Evolutionary conservation across 2,329 filamentous ascomycete species (phyloP), one percentile per base, ranked within the genome.

Genomic region (Plectosphaerella cucumerina): DNA sequence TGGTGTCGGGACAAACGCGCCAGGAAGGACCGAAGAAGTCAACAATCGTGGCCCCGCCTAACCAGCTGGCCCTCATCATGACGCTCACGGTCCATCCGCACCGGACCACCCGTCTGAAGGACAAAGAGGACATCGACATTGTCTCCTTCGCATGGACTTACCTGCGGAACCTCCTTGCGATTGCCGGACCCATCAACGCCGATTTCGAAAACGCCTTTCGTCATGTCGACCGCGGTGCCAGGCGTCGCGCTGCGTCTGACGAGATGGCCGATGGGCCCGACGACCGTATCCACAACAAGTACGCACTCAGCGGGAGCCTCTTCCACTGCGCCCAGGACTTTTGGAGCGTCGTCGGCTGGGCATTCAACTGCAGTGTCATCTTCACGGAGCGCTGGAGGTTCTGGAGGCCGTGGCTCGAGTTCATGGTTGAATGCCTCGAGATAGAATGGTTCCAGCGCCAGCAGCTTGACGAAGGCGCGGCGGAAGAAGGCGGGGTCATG

Each of bases 291-390:
- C 72, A 75, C 41, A 76, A 81, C 6, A 74, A 77, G 10, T 74
- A 90, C 51, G 85, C 86, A 2, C 80, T 81, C 47, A 72, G 78
- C 14, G 77, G 83, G 42, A 86, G 87, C 26, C 56, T 97, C 2
- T 96, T 89, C 82, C 73, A 72, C 15, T 80, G 82, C n/a, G 89
- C 87, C 1, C 84, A 89, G 54, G 90, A 96, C 63, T 95, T 97
- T 61, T 99, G 94, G 90, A 81, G 85, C 41, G 81, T 89, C 0
- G 79, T 94, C 0, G 94, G 93, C 4, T 97, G 94, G 94, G 87
- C 89, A 0, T 91, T 97, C 66, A 56, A 93, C 64, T 97, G 93
- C 70, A 92, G 90, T 48, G 78, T 87, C 2, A 67, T 80, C 31
- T 77, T 93, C 58, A 84, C 84, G 2, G 77, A 80, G 39, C 80